These are phyloP conservation scores for Aspergillus sp. DNA, from an alignment of 2,329 filamentous ascomycete genomes.

Conservation along the genomic window DNA sequence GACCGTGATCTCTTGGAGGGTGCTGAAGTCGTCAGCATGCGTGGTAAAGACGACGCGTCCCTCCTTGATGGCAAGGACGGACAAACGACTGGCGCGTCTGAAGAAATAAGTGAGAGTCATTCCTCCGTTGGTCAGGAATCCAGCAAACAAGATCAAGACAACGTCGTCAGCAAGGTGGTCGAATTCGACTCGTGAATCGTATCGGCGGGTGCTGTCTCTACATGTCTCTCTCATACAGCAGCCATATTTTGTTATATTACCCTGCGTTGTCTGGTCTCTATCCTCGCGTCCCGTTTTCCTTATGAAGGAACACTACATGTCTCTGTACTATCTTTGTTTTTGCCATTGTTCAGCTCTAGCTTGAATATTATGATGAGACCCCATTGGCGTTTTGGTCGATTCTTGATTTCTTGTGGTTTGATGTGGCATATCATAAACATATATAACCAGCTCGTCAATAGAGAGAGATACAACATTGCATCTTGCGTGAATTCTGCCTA, in stretches of 20 bases:
- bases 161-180: conserved; percentile 34
- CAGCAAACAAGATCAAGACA: conserved; percentile 15
- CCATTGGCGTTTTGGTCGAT: background rate
- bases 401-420: background rate
- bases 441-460: background rate
- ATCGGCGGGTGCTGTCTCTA: background rate
- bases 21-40: conserved; percentile 62
- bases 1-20: conserved; percentile 67
- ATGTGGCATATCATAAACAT: background rate
- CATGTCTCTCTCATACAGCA: background rate
- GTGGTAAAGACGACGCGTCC: conserved; percentile 30
- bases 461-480: background rate
- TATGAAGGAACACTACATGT: background rate
- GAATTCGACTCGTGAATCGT: conserved; percentile 34
- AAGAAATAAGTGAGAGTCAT: too few relatives aligned
- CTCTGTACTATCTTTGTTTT: background rate
- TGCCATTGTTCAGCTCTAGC: background rate
- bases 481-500: background rate
- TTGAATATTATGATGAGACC: background rate
- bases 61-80: conserved; percentile 28
- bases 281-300: background rate
- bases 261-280: too few relatives aligned
- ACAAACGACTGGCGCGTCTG: background rate
- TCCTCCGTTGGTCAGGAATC: conserved; percentile 3
- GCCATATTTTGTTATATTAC: background rate